Conservation (phyloP, 352 stramenopile genomes). For the Globisporangium abappressorium region DNA sequence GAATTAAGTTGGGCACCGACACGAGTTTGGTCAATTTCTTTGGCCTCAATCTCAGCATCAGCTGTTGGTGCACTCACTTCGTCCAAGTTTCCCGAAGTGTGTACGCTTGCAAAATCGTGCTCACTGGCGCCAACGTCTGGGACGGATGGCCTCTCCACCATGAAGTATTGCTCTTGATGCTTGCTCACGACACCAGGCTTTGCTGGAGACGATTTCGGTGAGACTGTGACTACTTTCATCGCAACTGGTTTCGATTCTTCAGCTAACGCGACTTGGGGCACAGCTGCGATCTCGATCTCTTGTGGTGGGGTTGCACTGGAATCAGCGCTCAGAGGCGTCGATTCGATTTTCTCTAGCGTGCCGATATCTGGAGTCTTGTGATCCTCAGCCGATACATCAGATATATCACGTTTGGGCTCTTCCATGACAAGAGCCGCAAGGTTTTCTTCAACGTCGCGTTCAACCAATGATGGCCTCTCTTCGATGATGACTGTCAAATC, state of each 20-base stretch:
- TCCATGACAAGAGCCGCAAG: neutral
- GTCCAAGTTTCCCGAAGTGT: neutral
- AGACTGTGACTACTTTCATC: conserved; percentile 15
- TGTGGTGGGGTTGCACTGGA: neutral
- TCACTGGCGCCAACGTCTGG: neutral
- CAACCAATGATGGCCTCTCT: conserved; percentile 3
- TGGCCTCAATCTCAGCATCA: neutral
- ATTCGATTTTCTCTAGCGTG: neutral
- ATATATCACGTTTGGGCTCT: neutral
- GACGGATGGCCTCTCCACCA: neutral
- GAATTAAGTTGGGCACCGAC: neutral
- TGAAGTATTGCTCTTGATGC: neutral
- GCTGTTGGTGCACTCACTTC: neutral
- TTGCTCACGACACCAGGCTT: neutral
- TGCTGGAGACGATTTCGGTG: conserved; percentile 6
- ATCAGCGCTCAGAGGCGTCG: neutral
- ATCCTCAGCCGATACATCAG: conserved; percentile 13
- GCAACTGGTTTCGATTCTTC: neutral
- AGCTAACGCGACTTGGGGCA: neutral
- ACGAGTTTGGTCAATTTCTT: neutral
- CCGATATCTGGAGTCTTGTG: neutral
- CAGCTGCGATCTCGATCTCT: neutral
- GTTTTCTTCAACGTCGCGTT: neutral
- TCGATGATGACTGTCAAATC: conserved; percentile 26
- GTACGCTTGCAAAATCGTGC: neutral